These are phyloP conservation scores for Phytopythium montanum DNA, from an alignment of 352 stramenopile genomes.

Conservation along the genomic window DNA sequence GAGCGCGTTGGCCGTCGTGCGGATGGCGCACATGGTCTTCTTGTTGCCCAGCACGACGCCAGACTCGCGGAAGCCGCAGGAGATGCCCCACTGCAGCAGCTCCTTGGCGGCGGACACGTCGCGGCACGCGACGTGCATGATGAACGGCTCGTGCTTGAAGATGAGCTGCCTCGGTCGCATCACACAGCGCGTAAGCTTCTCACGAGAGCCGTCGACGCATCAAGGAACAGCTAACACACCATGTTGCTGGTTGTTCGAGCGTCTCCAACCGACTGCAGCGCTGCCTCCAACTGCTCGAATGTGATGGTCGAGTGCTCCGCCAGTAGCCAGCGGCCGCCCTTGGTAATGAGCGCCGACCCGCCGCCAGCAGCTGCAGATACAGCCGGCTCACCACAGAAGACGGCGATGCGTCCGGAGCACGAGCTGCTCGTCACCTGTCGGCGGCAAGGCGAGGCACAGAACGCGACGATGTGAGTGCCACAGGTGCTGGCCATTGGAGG, in stretches of 20 bases:
- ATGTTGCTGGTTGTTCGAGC: slow-evolving; percentile 49
- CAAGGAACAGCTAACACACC: slow-evolving; percentile 20
- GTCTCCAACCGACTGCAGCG: slow-evolving; percentile 36
- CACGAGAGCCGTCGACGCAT: neutral
- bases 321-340: slow-evolving; percentile 88
- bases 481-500: no score
- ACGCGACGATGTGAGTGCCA: neutral
- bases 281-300: slow-evolving; percentile 55
- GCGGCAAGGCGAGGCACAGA: neutral
- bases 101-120: slow-evolving; percentile 72
- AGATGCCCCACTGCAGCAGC: slow-evolving; percentile 80
- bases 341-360: slow-evolving; percentile 68
- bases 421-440: slow-evolving; percentile 87
- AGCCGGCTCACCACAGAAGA: slow-evolving; percentile 69
- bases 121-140: slow-evolving; percentile 90
- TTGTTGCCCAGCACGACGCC: slow-evolving; percentile 86
- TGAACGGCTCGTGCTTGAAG: slow-evolving; percentile 91
- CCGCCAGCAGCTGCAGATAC: slow-evolving; percentile 4
- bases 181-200: neutral
- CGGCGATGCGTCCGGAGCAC: slow-evolving; percentile 87
- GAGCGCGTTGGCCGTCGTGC: slow-evolving; percentile 82
- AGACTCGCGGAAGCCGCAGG: slow-evolving; percentile 86
- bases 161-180: slow-evolving; percentile 36
- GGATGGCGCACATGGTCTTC: slow-evolving; percentile 90
- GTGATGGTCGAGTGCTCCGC: slow-evolving; percentile 76